Percentiles rank a stretch among this genome's conserved stretches.
These are phyloP conservation scores for Angomonas ambiguus DNA, from an alignment of 208 protist genomes.

Conservation along the genomic window DNA sequence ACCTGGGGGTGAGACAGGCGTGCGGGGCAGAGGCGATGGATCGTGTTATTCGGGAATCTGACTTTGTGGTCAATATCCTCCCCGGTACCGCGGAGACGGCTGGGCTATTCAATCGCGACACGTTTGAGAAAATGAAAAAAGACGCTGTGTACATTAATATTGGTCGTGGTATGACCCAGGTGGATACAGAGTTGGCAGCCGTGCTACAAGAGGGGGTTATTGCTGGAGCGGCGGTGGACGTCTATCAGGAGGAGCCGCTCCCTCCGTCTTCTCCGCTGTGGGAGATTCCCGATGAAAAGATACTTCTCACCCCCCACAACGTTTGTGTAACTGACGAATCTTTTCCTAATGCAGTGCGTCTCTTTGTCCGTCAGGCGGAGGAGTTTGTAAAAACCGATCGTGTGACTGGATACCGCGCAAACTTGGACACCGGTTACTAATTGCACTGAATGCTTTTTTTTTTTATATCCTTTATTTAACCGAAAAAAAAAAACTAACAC, in stretches of 20 bases:
- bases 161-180: constrained; percentile 51
- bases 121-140: constrained; percentile 62
- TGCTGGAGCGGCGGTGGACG: constrained; percentile 60
- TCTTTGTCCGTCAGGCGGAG: constrained; percentile 24
- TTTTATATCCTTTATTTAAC: neutral
- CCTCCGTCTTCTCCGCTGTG: constrained; percentile 39
- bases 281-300: constrained; percentile 43
- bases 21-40: constrained; percentile 25
- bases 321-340: constrained; percentile 38
- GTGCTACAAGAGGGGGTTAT: constrained; percentile 48
- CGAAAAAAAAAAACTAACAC: neutral
- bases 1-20: constrained; percentile 35
- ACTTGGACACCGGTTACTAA: constrained; percentile 30
- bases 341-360: constrained; percentile 22
- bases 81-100: constrained; percentile 48
- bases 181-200: constrained; percentile 40
- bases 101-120: constrained; percentile 47
- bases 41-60: constrained; percentile 46
- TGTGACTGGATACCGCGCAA: constrained; percentile 23
- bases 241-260: constrained; percentile 72
- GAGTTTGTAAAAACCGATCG: constrained; percentile 30
- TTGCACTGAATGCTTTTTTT: neutral
- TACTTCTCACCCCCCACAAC: constrained; percentile 63
- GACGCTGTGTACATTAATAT: constrained; percentile 73
- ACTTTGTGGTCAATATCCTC: constrained; percentile 70